These are phyloP conservation scores for Volvariella volvacea DNA, from an alignment of 1,284 basidiomycete species.

Conservation along the genomic window DNA sequence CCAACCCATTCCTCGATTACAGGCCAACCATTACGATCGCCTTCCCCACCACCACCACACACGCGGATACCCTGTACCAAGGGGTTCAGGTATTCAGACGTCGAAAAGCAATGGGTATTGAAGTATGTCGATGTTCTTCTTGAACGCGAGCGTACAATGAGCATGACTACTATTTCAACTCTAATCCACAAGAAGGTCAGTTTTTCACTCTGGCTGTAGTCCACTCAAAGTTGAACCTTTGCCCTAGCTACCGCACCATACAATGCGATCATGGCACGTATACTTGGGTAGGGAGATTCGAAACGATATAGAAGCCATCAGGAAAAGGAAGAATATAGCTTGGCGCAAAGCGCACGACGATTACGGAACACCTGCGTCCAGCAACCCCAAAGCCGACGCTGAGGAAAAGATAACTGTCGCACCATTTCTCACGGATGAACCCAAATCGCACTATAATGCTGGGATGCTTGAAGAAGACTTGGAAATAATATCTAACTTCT, in stretches of 20 bases:
- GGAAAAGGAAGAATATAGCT: slow-evolving; percentile 27
- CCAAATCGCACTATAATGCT: too few relatives aligned
- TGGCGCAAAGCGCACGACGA: slow-evolving; percentile 23
- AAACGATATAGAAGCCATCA: slow-evolving; percentile 19
- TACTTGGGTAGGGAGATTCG: slow-evolving; percentile 12
- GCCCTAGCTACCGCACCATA: slow-evolving; percentile 40
- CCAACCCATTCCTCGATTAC: neutral
- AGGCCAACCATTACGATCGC: slow-evolving; percentile 2
- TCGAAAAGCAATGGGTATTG: slow-evolving; percentile 23
- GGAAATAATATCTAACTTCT: slow-evolving; percentile 41
- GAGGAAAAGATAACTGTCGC: slow-evolving; percentile 6
- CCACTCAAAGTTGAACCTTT: neutral
- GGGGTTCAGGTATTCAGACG: slow-evolving; percentile 16
- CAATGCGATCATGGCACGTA: slow-evolving; percentile 28
- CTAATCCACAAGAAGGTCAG: slow-evolving; percentile 35
- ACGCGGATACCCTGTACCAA: slow-evolving; percentile 9
- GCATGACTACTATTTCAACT: slow-evolving; percentile 20
- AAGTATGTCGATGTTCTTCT: slow-evolving; percentile 23
- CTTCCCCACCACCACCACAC: slow-evolving; percentile 16
- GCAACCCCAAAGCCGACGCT: slow-evolving; percentile 7
- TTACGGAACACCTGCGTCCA: neutral
- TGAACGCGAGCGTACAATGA: slow-evolving; percentile 29
- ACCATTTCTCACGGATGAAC: too few relatives aligned
- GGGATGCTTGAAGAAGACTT: slow-evolving; percentile 30
- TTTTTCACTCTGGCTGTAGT: too few relatives aligned